phyloP scores from a whole-genome alignment of 305 asterid genomes.

The Andrographis paniculata region DNA sequence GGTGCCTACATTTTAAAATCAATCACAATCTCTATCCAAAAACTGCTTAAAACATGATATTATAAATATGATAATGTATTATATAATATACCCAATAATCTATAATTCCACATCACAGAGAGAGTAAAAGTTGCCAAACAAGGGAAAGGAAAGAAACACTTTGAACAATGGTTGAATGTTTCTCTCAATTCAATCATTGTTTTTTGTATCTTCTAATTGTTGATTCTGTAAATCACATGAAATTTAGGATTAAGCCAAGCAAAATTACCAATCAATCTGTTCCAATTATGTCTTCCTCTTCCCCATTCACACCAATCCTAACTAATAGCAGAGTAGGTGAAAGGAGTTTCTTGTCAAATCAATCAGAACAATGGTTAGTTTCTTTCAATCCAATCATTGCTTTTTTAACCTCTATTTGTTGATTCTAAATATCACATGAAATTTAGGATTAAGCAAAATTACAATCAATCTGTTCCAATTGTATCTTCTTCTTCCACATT shows the following conservation, averaged over 20 bases:
- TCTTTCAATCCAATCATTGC: not conserved
- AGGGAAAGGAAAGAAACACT: not conserved
- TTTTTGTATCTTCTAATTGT: not conserved
- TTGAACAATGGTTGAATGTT: not conserved
- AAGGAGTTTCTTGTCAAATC: slow-evolving; percentile 6
- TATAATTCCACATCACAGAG: not conserved
- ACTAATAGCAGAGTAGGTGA: slow-evolving; percentile 15
- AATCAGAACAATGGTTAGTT: not conserved
- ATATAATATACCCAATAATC: not conserved
- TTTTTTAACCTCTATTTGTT: not conserved
- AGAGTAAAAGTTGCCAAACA: not conserved
- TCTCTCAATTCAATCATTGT: not conserved
- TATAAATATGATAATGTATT: too few species aligned
- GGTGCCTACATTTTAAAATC: too few species aligned
- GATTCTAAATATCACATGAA: too few species aligned
- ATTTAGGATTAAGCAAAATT: not conserved
- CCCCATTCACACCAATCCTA: not conserved
- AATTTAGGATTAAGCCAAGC: not conserved
- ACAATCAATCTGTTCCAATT: not conserved
- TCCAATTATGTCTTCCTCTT: not conserved
- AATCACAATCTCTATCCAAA: too few species aligned
- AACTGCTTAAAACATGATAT: too few species aligned
- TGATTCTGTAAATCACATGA: too few species aligned
- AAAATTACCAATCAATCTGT: not conserved
- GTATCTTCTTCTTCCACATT: not conserved